Evolutionary conservation across 2,329 filamentous ascomycete genomes (phyloP).

Genomic region (Chaetomium olivaceum): DNA sequence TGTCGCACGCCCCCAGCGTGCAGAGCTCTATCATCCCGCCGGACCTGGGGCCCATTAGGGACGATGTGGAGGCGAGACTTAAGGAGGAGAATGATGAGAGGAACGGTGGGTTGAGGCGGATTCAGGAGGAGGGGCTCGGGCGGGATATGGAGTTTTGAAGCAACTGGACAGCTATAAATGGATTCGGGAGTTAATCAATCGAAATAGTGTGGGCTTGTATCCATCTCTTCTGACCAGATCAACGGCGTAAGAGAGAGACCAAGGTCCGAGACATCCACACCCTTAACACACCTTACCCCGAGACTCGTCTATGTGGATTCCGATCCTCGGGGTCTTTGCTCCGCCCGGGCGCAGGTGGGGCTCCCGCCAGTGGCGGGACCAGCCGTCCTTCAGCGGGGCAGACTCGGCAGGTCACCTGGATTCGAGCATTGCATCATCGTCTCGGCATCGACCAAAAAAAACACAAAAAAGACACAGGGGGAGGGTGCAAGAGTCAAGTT

Average conservation of each 20-base stretch:
- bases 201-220: neutral
- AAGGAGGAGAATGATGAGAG: slow-evolving; percentile 64
- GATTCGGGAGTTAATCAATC: neutral
- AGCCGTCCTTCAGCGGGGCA: slow-evolving; percentile 6
- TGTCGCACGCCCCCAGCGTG: slow-evolving; percentile 81
- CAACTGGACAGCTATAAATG: neutral
- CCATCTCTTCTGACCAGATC: neutral
- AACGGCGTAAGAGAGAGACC: no score
- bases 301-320: neutral
- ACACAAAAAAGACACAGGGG: no score
- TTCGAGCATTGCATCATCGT: slow-evolving; percentile 13
- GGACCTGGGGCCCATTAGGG: slow-evolving; percentile 67
- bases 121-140: slow-evolving; percentile 59
- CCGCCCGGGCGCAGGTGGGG: neutral
- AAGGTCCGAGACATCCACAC: neutral
- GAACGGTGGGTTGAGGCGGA: slow-evolving; percentile 54
- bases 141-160: slow-evolving; percentile 54
- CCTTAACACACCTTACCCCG: neutral
- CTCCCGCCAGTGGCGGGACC: neutral
- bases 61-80: slow-evolving; percentile 67
- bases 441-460: neutral
- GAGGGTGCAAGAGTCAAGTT: no score
- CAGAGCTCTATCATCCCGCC: slow-evolving; percentile 80
- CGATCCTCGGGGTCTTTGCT: neutral
- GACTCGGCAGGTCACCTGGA: neutral